Evolutionary conservation across 441 rosid species (phyloP).

Genomic region (Adansonia madagascariensis): DNA sequence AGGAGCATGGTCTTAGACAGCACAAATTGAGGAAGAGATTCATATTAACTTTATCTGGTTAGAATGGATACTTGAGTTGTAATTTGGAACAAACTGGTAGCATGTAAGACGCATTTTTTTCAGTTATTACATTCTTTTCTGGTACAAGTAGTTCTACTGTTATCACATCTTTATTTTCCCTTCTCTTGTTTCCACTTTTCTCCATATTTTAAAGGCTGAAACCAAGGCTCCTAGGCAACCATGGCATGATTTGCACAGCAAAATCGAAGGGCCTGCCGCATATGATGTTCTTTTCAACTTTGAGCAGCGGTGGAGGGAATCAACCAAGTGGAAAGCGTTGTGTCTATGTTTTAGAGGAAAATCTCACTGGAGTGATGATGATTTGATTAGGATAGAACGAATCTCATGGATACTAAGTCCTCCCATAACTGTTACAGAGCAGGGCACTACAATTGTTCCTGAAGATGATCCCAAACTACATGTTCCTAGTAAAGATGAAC

Average conservation of each 20-base stretch:
- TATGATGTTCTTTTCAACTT: constrained; percentile 93
- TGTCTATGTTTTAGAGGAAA: constrained; percentile 55
- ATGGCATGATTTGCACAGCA: constrained; percentile 94
- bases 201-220: constrained; percentile 46
- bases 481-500: constrained; percentile 61
- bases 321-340: constrained; percentile 74
- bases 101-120: background rate
- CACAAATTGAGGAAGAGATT: background rate
- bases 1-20: background rate
- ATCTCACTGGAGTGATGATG: constrained; percentile 76
- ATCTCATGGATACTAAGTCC: constrained; percentile 94
- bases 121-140: background rate
- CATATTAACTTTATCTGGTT: background rate
- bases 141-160: background rate
- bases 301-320: constrained; percentile 93
- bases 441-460: constrained; percentile 60
- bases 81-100: background rate
- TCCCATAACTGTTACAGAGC: constrained; percentile 32
- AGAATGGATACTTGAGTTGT: background rate
- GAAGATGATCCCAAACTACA: constrained; percentile 57
- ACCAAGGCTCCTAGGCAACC: constrained; percentile 90
- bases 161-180: background rate
- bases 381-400: constrained; percentile 74
- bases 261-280: constrained; percentile 91
- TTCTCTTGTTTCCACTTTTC: background rate